A percentile compares a stretch with the other conserved stretches of the same genome.
Evolutionary conservation across 768 basidiomycete species (phyloP).

Genomic region (Russula compacta): DNA sequence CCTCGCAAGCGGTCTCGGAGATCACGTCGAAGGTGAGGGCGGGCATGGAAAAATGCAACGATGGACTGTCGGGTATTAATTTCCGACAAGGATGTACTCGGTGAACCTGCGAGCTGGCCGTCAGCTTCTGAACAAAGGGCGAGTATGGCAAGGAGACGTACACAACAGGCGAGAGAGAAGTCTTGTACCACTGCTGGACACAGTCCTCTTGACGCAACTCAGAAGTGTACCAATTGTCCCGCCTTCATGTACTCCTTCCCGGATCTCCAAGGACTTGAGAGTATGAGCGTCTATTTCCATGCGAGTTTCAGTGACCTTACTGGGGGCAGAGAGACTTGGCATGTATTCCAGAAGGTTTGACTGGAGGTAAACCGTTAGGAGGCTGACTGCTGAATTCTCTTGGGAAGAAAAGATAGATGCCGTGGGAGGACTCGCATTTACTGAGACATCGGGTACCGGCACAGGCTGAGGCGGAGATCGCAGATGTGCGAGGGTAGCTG

Average conservation of each 20-base stretch:
- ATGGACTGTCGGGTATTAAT: conserved; percentile 70
- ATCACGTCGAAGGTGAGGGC: conserved; percentile 58
- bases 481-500: neutral
- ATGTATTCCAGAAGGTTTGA: conserved; percentile 69
- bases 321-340: conserved; percentile 52
- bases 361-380: conserved; percentile 58
- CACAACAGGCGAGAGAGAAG: conserved; percentile 71
- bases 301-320: conserved; percentile 47
- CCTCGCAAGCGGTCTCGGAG: conserved; percentile 45
- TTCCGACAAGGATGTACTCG: conserved; percentile 65
- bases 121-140: neutral
- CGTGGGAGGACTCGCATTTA: neutral
- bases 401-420: conserved; percentile 23
- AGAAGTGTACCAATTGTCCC: conserved; percentile 65
- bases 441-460: conserved; percentile 17
- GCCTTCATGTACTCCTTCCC: conserved; percentile 65
- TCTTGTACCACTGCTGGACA: conserved; percentile 69
- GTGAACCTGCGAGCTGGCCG: conserved; percentile 49
- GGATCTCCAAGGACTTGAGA: conserved; percentile 80
- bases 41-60: conserved; percentile 57
- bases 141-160: conserved; percentile 30
- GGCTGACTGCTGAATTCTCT: conserved; percentile 49
- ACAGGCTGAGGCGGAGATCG: neutral
- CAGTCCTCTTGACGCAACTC: conserved; percentile 65
- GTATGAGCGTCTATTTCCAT: conserved; percentile 90